phyloP scores from a whole-genome alignment of 2,329 filamentous ascomycete species.

The Chaetomiaceae sp. region DNA sequence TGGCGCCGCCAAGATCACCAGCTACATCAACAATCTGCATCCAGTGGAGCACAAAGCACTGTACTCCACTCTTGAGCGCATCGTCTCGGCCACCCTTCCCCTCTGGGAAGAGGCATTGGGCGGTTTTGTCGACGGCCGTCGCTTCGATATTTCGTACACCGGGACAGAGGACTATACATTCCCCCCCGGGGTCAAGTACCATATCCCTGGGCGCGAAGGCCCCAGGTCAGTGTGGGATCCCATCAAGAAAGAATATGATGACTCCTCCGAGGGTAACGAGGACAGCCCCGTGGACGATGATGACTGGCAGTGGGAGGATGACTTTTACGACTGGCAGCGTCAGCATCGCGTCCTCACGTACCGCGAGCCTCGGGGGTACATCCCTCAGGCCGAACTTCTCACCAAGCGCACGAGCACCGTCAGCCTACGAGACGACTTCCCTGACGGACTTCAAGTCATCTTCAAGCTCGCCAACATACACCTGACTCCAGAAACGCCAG shows the following conservation, averaged over 20 bases:
- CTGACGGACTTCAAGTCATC: conserved; percentile 50
- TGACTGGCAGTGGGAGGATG: conserved; percentile 8
- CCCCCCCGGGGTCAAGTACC: conserved; percentile 10
- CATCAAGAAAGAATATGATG: not conserved
- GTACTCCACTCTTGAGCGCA: conserved; percentile 38
- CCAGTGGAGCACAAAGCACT: conserved; percentile 32
- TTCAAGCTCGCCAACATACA: conserved; percentile 60
- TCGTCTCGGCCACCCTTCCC: conserved; percentile 39
- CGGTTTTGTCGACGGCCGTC: conserved; percentile 8
- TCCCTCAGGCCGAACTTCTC: conserved; percentile 2
- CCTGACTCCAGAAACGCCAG: conserved; percentile 53
- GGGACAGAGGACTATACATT: conserved; percentile 12
- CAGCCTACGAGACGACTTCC: not conserved
- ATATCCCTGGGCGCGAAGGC: conserved; percentile 12
- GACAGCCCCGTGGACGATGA: not conserved
- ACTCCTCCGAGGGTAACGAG: not conserved
- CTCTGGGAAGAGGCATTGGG: conserved; percentile 38
- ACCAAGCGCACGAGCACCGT: not conserved
- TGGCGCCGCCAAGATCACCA: conserved; percentile 37
- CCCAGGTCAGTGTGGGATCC: conserved; percentile 9
- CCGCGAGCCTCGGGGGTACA: conserved; percentile 18
- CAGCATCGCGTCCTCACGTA: conserved; percentile 20
- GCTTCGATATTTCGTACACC: conserved; percentile 16
- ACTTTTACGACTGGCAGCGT: conserved; percentile 15
- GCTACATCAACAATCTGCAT: conserved; percentile 52